phyloP scores from a whole-genome alignment of 352 stramenopile species.

The Globisporangium recalcitrans region DNA sequence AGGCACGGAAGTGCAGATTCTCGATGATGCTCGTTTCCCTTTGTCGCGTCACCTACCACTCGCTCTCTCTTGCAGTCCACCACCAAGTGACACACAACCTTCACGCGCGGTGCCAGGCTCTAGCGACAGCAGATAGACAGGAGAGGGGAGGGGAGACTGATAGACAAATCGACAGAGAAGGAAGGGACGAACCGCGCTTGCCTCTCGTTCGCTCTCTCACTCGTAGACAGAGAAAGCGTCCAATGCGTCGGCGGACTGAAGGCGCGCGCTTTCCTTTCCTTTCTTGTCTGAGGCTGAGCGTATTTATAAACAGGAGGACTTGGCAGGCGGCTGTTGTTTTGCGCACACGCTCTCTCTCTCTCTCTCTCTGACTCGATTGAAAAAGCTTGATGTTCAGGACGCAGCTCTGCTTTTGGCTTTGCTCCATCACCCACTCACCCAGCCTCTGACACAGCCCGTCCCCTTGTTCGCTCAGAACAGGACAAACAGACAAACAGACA shows the following conservation, averaged over 20 bases:
- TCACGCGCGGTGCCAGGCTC: neutral
- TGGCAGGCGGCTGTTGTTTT: neutral
- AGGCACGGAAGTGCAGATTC: neutral
- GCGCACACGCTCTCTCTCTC: neutral
- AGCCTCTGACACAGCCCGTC: neutral
- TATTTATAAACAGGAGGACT: slow-evolving; percentile 8
- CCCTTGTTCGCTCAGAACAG: neutral
- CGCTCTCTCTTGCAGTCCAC: neutral
- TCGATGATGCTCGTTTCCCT: neutral
- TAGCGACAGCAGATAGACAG: too few species aligned
- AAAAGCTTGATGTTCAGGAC: slow-evolving; percentile 2
- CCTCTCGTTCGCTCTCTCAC: neutral
- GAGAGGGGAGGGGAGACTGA: too few species aligned
- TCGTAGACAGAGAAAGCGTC: slow-evolving; percentile 1
- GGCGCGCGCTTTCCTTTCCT: slow-evolving; percentile 1
- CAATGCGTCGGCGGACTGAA: neutral
- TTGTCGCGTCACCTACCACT: neutral
- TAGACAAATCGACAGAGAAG: neutral
- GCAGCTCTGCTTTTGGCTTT: too few species aligned
- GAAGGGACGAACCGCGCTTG: neutral
- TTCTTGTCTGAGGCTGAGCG: neutral
- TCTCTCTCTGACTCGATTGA: slow-evolving; percentile 7
- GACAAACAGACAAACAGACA: too few species aligned
- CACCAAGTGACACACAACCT: too few species aligned
- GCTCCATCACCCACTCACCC: neutral